Conservation (phyloP, 129 eudicot species). For the Helichrysum umbraculigerum region DNA sequence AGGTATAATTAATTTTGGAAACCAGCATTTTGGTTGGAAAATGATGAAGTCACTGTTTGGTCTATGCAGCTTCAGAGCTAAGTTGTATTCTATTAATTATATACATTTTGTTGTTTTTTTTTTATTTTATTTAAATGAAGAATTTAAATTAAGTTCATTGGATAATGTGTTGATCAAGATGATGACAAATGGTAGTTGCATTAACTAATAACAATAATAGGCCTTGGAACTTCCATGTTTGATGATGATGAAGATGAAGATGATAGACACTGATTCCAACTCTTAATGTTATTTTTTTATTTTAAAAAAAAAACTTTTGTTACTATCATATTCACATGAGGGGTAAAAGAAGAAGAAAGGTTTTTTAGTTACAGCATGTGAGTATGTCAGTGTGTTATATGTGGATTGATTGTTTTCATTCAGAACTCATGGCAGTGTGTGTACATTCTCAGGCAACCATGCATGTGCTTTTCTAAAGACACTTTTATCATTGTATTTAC, state of each 20-base stretch:
- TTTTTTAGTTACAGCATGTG: slow-evolving; percentile 31
- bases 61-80: slow-evolving; percentile 11
- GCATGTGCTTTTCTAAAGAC: slow-evolving; percentile 48
- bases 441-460: slow-evolving; percentile 43
- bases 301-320: background rate
- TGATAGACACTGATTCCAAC: slow-evolving; percentile 34
- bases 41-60: slow-evolving; percentile 36
- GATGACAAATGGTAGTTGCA: slow-evolving; percentile 17
- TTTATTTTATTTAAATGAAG: slow-evolving; percentile 20
- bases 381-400: slow-evolving; percentile 39
- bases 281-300: background rate
- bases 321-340: slow-evolving; percentile 34
- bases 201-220: slow-evolving; percentile 10
- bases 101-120: background rate
- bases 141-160: slow-evolving; percentile 21
- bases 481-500: slow-evolving; percentile 48
- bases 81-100: slow-evolving; percentile 1
- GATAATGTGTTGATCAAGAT: slow-evolving; percentile 27
- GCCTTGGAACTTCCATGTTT: slow-evolving; percentile 37
- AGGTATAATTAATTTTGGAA: slow-evolving; percentile 24
- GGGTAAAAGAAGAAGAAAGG: slow-evolving; percentile 31
- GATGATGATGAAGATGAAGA: slow-evolving; percentile 23
- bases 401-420: slow-evolving; percentile 42
- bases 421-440: slow-evolving; percentile 44
- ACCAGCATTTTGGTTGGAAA: slow-evolving; percentile 33